These are phyloP conservation scores for Hemisphaericaspora subhashii DNA, from an alignment of 1,139 yeast species.

Conservation along the genomic window DNA sequence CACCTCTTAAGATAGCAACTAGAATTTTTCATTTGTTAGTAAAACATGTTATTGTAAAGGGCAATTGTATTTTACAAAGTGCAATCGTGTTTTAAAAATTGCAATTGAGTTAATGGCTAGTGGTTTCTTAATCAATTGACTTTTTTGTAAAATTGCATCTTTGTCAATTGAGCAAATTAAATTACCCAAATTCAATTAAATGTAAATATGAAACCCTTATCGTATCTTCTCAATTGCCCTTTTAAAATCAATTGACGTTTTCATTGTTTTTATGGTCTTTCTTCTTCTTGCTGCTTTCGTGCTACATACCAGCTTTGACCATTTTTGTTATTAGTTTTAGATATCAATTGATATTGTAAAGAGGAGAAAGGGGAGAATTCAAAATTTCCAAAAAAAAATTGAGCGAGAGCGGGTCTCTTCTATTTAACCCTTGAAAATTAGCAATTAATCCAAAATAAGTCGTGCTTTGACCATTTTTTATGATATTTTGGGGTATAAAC, in stretches of 20 bases:
- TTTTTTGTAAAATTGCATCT: too few species aligned
- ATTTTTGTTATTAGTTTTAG: conserved; percentile 18
- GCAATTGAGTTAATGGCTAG: neutral
- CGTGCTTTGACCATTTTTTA: too few species aligned
- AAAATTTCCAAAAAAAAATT: too few species aligned
- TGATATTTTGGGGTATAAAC: too few species aligned
- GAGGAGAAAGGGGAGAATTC: conserved; percentile 1
- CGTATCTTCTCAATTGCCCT: neutral
- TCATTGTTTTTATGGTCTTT: neutral
- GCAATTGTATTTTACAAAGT: too few species aligned
- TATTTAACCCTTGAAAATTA: too few species aligned
- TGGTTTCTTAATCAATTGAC: too few species aligned
- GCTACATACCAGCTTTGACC: conserved; percentile 38
- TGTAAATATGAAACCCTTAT: neutral
- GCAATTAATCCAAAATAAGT: too few species aligned
- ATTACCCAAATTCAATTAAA: neutral
- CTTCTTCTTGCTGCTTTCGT: neutral
- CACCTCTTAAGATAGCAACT: conserved; percentile 97
- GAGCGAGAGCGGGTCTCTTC: too few species aligned
- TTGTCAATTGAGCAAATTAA: neutral
- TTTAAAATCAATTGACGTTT: neutral
- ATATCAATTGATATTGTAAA: conserved; percentile 3
- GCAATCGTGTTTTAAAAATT: too few species aligned
- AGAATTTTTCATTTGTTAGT: conserved; percentile 11
- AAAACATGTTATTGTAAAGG: too few species aligned